Conservation (phyloP, 1,284 basidiomycete genomes). For the Meira miltonrushii region DNA sequence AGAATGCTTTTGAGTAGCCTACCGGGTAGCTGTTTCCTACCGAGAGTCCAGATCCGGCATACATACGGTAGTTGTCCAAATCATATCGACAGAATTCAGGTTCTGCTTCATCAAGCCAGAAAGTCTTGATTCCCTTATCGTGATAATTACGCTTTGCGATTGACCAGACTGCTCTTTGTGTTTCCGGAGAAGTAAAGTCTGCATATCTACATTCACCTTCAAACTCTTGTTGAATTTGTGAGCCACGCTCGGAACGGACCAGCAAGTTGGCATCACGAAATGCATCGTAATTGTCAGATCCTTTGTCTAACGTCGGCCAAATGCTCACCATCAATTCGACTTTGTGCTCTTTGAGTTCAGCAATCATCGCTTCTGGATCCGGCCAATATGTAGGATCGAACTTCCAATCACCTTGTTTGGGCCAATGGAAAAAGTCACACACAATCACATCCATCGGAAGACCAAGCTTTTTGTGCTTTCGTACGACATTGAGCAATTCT, state of each 20-base stretch:
- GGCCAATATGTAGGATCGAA: slow-evolving; percentile 21
- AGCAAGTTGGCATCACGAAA: slow-evolving; percentile 19
- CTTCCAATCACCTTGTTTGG: slow-evolving; percentile 19
- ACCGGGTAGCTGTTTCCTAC: slow-evolving; percentile 22
- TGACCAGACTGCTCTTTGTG: slow-evolving; percentile 15
- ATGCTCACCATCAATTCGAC: slow-evolving; percentile 23
- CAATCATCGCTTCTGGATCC: slow-evolving; percentile 20
- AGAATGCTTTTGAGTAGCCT: slow-evolving; percentile 16
- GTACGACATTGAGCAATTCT: slow-evolving; percentile 16
- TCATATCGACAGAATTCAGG: slow-evolving; percentile 19
- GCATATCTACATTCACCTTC: slow-evolving; percentile 14
- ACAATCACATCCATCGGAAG: slow-evolving; percentile 20
- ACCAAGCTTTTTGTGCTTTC: slow-evolving; percentile 16
- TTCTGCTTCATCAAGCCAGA: slow-evolving; percentile 25
- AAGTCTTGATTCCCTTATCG: slow-evolving; percentile 16
- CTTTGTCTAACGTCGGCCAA: slow-evolving; percentile 21
- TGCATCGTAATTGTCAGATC: slow-evolving; percentile 13
- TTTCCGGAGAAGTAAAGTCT: slow-evolving; percentile 18
- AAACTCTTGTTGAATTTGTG: slow-evolving; percentile 14
- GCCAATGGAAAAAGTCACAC: slow-evolving; percentile 25
- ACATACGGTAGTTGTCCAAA: slow-evolving; percentile 21
- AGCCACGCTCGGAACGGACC: slow-evolving; percentile 16
- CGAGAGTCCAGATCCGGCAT: slow-evolving; percentile 12
- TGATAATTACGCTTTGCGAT: slow-evolving; percentile 17
- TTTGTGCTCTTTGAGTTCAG: slow-evolving; percentile 13